phyloP scores from a whole-genome alignment of 139 green algal genomes.

The Picochlorum sp. region DNA sequence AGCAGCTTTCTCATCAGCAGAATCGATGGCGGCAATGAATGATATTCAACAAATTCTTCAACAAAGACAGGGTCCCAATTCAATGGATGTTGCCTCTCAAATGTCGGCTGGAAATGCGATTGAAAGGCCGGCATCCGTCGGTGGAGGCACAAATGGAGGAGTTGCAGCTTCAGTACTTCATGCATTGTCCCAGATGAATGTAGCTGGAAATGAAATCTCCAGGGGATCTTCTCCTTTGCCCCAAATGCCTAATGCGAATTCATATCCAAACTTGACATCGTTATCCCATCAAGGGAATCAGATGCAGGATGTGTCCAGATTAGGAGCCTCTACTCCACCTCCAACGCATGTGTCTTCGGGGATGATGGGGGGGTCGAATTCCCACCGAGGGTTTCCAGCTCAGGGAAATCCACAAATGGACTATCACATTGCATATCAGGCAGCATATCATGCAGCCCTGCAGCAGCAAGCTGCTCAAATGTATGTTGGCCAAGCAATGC shows the following conservation, averaged over 20 bases:
- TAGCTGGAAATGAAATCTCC: neutral
- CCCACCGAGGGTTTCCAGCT: constrained; percentile 2
- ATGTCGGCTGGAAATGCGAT: neutral
- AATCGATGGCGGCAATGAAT: too few relatives aligned
- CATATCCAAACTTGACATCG: neutral
- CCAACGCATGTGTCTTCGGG: constrained; percentile 8
- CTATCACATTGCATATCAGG: constrained; percentile 79
- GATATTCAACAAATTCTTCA: too few relatives aligned
- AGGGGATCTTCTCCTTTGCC: too few relatives aligned
- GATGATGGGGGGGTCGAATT: constrained; percentile 9
- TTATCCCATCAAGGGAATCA: too few relatives aligned
- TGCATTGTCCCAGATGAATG: constrained; percentile 30
- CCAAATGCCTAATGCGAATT: neutral
- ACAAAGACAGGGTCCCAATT: neutral
- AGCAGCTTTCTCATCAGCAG: too few relatives aligned
- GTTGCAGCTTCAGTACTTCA: constrained; percentile 34
- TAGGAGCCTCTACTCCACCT: neutral
- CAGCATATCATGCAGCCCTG: constrained; percentile 69
- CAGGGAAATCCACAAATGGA: constrained; percentile 27
- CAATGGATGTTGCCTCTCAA: neutral
- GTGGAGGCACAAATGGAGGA: neutral
- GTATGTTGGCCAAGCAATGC: constrained; percentile 4
- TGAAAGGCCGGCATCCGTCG: too few relatives aligned
- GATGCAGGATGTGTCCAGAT: too few relatives aligned
- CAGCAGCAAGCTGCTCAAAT: constrained; percentile 44